Conservation (phyloP, 1,284 basidiomycete genomes). For the Sanghuangporus weigelae region DNA sequence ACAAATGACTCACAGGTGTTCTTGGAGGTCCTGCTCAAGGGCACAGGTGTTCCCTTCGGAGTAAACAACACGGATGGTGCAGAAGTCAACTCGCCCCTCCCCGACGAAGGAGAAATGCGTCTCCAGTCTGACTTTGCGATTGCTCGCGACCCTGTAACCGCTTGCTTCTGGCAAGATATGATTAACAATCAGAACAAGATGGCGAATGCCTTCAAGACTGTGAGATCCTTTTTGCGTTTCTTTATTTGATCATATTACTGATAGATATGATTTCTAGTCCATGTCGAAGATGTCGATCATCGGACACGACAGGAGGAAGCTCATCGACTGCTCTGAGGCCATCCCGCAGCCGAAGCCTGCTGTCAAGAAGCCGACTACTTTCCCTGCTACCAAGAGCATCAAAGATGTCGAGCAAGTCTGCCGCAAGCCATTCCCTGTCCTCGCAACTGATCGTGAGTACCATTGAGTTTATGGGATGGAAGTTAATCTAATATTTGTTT, state of each 20-base stretch:
- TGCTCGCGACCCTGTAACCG: slow-evolving; percentile 27
- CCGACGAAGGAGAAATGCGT: slow-evolving; percentile 29
- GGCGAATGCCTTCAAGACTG: slow-evolving; percentile 26
- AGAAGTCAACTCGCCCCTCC: slow-evolving; percentile 11
- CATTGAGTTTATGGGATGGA: background rate
- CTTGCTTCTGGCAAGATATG: slow-evolving; percentile 36
- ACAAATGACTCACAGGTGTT: slow-evolving; percentile 10
- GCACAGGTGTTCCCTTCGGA: slow-evolving; percentile 9
- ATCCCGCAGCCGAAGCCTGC: slow-evolving; percentile 15
- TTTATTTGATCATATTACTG: background rate
- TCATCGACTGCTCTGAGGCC: slow-evolving; percentile 21
- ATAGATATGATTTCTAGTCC: slow-evolving; percentile 3
- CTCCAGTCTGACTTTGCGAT: slow-evolving; percentile 25
- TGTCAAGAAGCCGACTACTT: slow-evolving; percentile 15
- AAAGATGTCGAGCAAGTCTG: slow-evolving; percentile 16
- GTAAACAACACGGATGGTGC: slow-evolving; percentile 11
- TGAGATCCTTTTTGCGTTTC: background rate
- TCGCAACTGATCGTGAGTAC: slow-evolving; percentile 17
- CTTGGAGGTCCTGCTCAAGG: slow-evolving; percentile 18
- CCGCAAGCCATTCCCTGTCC: slow-evolving; percentile 12
- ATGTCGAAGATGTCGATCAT: slow-evolving; percentile 30
- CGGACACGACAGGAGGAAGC: slow-evolving; percentile 24
- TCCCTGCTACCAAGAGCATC: slow-evolving; percentile 14
- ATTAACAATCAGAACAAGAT: slow-evolving; percentile 31
- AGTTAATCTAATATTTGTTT: background rate